Evolutionary conservation across 2,329 filamentous ascomycete genomes (phyloP), one percentile per base, ranked within the genome.

Genomic region (Bipolaris victoriae): DNA sequence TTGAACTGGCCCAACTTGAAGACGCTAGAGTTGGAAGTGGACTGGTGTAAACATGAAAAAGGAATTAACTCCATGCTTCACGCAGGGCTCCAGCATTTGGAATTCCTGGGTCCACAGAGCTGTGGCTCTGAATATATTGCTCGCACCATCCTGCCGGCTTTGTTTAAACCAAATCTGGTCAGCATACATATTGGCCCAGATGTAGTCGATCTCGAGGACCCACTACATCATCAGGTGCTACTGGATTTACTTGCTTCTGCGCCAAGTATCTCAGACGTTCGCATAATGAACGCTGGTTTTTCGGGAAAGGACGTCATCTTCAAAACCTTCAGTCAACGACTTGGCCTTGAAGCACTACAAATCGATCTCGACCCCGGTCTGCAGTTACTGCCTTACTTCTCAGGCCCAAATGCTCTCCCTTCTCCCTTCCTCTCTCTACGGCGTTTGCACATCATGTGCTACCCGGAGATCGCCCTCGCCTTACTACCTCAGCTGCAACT

Each of bases 311-410:
- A 75, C 24, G 24, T 60, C 2, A 44, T 75, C 7, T 74, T 76
- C 52, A 45, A 49, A n/a, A 63, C 60, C 13, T 56, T 75, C 15
- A 68, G 62, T 51, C 65, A 70, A 50, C 65, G 67, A 4, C 41
- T 54, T 24, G 61, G 63, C 13, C 56, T 76, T 9, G 58, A 67
- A 52, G 58, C 52, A 4, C 58, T 76, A n/a, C 67, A 74, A 43
- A 69, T 74, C 15, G 70, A 72, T 41, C 60, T 76, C 26, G 71
- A 74, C 7, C 72, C 73, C 16, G 66, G 68, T 2, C 9, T 69
- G 26, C 41, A 64, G 37, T 53, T 71, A 5, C 45, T 73, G 2
- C 63, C 71, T 13, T 53, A 61, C 7, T 61, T 75, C 10, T 49
- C 58, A 20, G 64, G 63, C 2, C 64, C 63, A 5, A 48, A 51